Evolutionary conservation across 225 moss, liverwort and hornwort species (phyloP), one percentile per base, ranked within the genome.

Genomic region (Sphagnum contortum): DNA sequence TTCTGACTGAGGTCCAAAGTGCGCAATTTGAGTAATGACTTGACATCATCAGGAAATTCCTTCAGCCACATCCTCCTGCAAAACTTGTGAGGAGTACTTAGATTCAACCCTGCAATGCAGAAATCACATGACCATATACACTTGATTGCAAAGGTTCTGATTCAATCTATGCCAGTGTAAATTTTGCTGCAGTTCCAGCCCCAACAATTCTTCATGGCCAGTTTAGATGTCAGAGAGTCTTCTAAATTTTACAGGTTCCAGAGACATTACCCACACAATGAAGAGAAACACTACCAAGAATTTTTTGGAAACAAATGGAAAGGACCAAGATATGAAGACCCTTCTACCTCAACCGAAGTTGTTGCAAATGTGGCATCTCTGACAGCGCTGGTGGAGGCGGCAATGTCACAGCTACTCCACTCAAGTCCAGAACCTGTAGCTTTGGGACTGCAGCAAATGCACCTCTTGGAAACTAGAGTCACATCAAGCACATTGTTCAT

Each of bases 1-100:
- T 94, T 94, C 57, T 91, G 91, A 71, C 94, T 94, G 52, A 94
- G 67, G 77, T 94, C 91, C 64, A 94, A 77, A 12, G 83, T 64
- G 61, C 75, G 85, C 63, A 94, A 72, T 56, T 81, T 83, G 55
- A 77, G 70, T 62, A 94, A 80, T 60, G 77, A 73, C 68, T 80
- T 81, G n/a, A 94, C 68, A 64, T 94, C 94, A 69, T 77, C 85
- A 64, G 91, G 91, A 63, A 94, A 81, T 64, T 91, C 87, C 79
- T 74, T 79, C 71, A 94, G 70, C 57, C 75, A 85, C 56, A 76
- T 73, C 60, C 88, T 85, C 78, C 91, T 88, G 82, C 59, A 78
- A 57, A 48, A 56, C 71, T 29, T 29, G 29, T 29, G 29, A 29
- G 29, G 29, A 29, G 29, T 29, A 29, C 29, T 29, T 29, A 29